These are phyloP conservation scores for Leccinum disarticulatum DNA, from an alignment of 768 basidiomycete genomes.

Conservation along the genomic window DNA sequence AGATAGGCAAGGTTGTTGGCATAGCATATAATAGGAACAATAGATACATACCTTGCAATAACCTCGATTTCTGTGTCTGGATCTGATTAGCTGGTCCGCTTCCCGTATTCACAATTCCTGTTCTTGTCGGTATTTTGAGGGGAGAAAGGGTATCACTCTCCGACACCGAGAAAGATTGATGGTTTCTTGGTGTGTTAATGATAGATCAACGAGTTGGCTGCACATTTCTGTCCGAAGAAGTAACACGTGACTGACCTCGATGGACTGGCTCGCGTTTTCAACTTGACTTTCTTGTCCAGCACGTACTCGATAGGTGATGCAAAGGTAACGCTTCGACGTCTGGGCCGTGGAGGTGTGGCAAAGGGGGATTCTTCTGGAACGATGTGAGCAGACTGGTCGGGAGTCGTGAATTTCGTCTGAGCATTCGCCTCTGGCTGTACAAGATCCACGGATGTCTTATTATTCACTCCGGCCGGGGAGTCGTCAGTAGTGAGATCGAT, in stretches of 20 bases:
- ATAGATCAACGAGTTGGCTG: neutral
- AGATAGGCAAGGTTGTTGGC: neutral
- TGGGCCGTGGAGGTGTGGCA: constrained; percentile 6
- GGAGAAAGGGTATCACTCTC: constrained; percentile 19
- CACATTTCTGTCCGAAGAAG: neutral
- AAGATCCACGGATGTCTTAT: neutral
- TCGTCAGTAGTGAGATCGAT: constrained; percentile 47
- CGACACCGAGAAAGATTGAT: neutral
- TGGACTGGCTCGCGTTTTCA: neutral
- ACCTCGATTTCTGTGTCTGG: constrained; percentile 4
- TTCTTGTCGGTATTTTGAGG: constrained; percentile 7
- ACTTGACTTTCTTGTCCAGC: constrained; percentile 2
- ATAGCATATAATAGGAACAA: neutral
- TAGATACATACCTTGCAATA: constrained; percentile 6
- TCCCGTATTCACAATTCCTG: neutral
- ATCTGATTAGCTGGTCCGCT: constrained; percentile 3
- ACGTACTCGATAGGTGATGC: constrained; percentile 28
- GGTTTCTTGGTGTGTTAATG: neutral
- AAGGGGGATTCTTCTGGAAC: neutral
- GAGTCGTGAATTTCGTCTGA: neutral
- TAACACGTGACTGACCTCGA: constrained; percentile 9
- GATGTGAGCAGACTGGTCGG: neutral
- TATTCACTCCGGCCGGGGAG: constrained; percentile 19
- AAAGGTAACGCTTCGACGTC: constrained; percentile 29
- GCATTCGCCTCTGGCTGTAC: neutral